Conservation (phyloP, 2,329 filamentous ascomycete genomes). For the Colletotrichum godetiae region DNA sequence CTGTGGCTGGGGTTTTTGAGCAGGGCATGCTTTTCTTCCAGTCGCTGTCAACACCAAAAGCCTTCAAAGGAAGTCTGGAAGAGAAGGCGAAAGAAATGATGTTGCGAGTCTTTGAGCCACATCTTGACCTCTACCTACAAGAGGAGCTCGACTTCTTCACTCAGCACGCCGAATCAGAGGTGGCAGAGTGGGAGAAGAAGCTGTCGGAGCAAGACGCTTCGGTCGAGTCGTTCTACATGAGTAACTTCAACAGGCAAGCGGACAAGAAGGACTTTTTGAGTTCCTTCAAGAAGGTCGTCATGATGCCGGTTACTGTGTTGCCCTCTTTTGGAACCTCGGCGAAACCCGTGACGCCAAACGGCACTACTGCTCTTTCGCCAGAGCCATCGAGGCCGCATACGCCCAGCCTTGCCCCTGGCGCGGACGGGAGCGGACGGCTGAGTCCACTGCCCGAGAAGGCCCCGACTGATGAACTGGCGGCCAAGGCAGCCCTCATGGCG, state of each 20-base stretch:
- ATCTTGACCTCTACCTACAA: slow-evolving; percentile 91
- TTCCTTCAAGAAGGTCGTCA: slow-evolving; percentile 98
- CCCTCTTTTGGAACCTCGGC: slow-evolving; percentile 66
- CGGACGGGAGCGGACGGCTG: slow-evolving; percentile 52
- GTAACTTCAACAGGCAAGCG: slow-evolving; percentile 90
- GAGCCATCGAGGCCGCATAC: slow-evolving; percentile 62
- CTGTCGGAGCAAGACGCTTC: slow-evolving; percentile 90
- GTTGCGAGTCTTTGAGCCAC: slow-evolving; percentile 84
- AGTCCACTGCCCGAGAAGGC: slow-evolving; percentile 70
- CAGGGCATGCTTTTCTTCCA: slow-evolving; percentile 84
- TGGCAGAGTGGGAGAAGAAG: slow-evolving; percentile 90
- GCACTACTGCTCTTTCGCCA: slow-evolving; percentile 47
- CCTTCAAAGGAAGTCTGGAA: slow-evolving; percentile 68
- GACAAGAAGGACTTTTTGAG: slow-evolving; percentile 97
- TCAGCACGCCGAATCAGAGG: slow-evolving; percentile 78
- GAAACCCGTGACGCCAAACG: slow-evolving; percentile 41
- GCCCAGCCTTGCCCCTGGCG: slow-evolving; percentile 51
- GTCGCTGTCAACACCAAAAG: slow-evolving; percentile 75
- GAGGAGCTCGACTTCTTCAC: slow-evolving; percentile 92
- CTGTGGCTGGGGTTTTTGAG: slow-evolving; percentile 87
- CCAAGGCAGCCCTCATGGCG: slow-evolving; percentile 98
- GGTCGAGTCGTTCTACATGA: slow-evolving; percentile 95
- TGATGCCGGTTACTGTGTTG: slow-evolving; percentile 96
- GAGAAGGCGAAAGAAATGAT: slow-evolving; percentile 76
- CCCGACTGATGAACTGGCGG: slow-evolving; percentile 90